Percentiles rank a stretch among this genome's conserved stretches.
phyloP scores from a whole-genome alignment of 2,329 filamentous ascomycete species.

The Fusarium torreyae region DNA sequence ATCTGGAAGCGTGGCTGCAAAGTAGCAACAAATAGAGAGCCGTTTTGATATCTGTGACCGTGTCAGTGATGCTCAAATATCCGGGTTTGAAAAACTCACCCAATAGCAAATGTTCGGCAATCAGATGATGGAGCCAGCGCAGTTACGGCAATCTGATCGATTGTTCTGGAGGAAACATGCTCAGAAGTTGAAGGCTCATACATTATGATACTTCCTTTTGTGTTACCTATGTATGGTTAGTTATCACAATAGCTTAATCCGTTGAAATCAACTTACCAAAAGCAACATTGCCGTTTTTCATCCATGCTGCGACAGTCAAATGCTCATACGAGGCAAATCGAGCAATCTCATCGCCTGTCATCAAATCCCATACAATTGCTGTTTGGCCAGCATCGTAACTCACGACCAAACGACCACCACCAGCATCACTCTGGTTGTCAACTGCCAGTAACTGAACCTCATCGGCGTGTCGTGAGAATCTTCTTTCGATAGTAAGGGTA shows the following conservation, averaged over 20 bases:
- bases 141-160: constrained; percentile 94
- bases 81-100: constrained; percentile 68
- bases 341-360: constrained; percentile 90
- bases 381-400: constrained; percentile 94
- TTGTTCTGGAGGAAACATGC: constrained; percentile 90
- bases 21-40: constrained; percentile 90
- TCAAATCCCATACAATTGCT: constrained; percentile 96
- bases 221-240: constrained; percentile 76
- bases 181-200: constrained; percentile 96
- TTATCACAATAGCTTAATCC: constrained; percentile 26
- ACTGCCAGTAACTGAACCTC: constrained; percentile 88
- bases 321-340: constrained; percentile 94
- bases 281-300: constrained; percentile 96
- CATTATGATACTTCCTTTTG: constrained; percentile 91
- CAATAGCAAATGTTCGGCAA: constrained; percentile 95
- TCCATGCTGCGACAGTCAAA: constrained; percentile 89
- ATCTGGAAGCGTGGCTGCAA: constrained; percentile 95
- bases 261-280: constrained; percentile 77
- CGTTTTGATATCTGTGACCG: constrained; percentile 86
- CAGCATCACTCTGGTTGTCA: constrained; percentile 91
- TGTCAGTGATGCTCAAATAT: constrained; percentile 27
- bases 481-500: constrained; percentile 87
- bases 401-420: constrained; percentile 87
- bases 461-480: constrained; percentile 87
- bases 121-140: constrained; percentile 90